phyloP scores from a whole-genome alignment of 1,139 yeast species.

The Saccharomyces hybrid region DNA sequence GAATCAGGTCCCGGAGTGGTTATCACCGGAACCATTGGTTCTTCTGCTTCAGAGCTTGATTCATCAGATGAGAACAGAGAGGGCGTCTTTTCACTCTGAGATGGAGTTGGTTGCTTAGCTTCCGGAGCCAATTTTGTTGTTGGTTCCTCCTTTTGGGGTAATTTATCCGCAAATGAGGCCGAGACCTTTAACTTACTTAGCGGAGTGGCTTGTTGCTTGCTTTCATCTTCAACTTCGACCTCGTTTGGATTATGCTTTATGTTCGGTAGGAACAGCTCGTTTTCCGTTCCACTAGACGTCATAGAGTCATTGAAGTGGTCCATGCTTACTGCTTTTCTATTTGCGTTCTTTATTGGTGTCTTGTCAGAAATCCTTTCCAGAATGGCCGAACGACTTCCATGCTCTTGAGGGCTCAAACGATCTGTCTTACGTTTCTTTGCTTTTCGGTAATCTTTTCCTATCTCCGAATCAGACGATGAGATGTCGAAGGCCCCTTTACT shows the following conservation, averaged over 20 bases:
- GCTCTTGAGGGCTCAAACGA: neutral
- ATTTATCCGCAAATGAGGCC: neutral
- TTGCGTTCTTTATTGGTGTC: neutral
- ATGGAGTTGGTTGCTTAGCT: neutral
- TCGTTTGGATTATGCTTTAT: neutral
- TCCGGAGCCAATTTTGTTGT: neutral
- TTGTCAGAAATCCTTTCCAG: neutral
- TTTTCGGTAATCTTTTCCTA: neutral
- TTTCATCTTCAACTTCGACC: neutral
- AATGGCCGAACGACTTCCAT: neutral
- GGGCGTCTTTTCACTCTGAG: neutral
- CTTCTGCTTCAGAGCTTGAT: neutral
- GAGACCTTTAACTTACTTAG: neutral
- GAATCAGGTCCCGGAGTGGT: neutral
- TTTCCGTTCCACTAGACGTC: neutral
- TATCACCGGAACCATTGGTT: neutral
- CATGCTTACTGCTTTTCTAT: neutral
- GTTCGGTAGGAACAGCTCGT: neutral
- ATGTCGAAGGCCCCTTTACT: neutral
- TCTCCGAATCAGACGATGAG: neutral
- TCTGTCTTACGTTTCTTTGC: conserved; percentile 16
- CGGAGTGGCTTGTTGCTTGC: neutral
- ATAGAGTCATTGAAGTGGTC: neutral
- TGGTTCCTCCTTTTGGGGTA: neutral
- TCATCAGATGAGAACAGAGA: neutral